A percentile compares a stretch with the other conserved stretches of the same genome.
Evolutionary conservation across 768 basidiomycete species (phyloP).

Genomic region (Trametes gibbosa): DNA sequence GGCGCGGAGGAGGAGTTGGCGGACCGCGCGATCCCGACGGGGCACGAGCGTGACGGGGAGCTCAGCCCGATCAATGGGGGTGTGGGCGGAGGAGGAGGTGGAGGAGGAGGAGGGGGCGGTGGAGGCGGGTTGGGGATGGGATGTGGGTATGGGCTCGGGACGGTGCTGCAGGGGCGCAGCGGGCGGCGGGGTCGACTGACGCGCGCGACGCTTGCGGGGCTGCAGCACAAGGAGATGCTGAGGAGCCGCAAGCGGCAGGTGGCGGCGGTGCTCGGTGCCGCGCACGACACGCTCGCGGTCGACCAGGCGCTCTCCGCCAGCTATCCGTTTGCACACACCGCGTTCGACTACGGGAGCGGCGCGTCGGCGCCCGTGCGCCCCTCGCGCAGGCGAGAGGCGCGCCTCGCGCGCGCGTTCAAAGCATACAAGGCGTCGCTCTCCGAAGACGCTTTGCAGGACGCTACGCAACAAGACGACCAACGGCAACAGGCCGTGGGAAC

Average conservation of each 20-base stretch:
- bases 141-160: not conserved
- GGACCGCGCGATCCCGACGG: conserved; percentile 29
- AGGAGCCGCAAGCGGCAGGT: conserved; percentile 69
- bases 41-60: conserved; percentile 23
- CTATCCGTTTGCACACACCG: conserved; percentile 38
- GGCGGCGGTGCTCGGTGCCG: conserved; percentile 64
- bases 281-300: conserved; percentile 67
- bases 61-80: not conserved
- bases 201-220: conserved; percentile 60
- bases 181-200: conserved; percentile 47
- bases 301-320: conserved; percentile 70
- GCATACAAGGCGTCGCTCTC: conserved; percentile 36
- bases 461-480: not conserved
- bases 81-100: not conserved
- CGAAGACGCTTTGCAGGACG: not conserved
- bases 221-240: conserved; percentile 75
- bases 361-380: conserved; percentile 43
- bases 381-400: conserved; percentile 52
- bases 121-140: not conserved
- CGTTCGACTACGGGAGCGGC: conserved; percentile 20
- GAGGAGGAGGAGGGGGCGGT: conserved; percentile 26
- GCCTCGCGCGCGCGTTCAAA: conserved; percentile 46
- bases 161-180: not conserved
- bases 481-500: not conserved
- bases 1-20: conserved; percentile 43